phyloP scores from a whole-genome alignment of 371 early-diverging fungal genomes.

The Rhizopus arrhizus region DNA sequence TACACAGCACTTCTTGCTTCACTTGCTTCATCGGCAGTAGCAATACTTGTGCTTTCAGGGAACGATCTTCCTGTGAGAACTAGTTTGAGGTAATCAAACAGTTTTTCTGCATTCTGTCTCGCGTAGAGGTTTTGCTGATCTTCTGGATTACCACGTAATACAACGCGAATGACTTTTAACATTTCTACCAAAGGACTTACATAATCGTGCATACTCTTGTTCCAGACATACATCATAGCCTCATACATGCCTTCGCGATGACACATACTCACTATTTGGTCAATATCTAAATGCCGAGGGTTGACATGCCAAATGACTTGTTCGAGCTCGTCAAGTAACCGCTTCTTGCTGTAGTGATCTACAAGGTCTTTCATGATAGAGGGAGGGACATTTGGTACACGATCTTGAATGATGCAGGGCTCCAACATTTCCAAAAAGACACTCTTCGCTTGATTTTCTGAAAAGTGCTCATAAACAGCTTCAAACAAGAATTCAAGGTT shows the following conservation, averaged over 20 bases:
- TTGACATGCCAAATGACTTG: constrained; percentile 78
- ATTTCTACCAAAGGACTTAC: constrained; percentile 81
- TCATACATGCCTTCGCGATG: constrained; percentile 67
- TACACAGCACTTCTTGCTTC: constrained; percentile 74
- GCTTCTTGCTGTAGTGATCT: constrained; percentile 56
- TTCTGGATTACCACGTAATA: constrained; percentile 42
- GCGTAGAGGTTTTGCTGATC: constrained; percentile 12
- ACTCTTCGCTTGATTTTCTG: constrained; percentile 57
- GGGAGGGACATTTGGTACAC: constrained; percentile 64
- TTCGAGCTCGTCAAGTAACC: constrained; percentile 66
- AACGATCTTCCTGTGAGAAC: constrained; percentile 75
- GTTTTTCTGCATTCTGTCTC: constrained; percentile 58
- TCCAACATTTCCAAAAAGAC: constrained; percentile 71
- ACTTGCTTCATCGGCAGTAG: constrained; percentile 56
- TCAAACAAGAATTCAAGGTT: constrained; percentile 72
- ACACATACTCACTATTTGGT: constrained; percentile 70
- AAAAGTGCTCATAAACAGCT: constrained; percentile 73
- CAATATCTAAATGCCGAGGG: constrained; percentile 73
- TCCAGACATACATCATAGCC: constrained; percentile 82
- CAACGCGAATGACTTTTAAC: constrained; percentile 60
- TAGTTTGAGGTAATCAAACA: constrained; percentile 75
- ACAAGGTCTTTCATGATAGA: constrained; percentile 74
- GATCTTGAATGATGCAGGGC: constrained; percentile 63
- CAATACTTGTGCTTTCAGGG: constrained; percentile 62
- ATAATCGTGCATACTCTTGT: constrained; percentile 74